A percentile compares a stretch with the other conserved stretches of the same genome.
Evolutionary conservation across 2,329 filamentous ascomycete genomes (phyloP).

Genomic region (Hypoxylon sp.): DNA sequence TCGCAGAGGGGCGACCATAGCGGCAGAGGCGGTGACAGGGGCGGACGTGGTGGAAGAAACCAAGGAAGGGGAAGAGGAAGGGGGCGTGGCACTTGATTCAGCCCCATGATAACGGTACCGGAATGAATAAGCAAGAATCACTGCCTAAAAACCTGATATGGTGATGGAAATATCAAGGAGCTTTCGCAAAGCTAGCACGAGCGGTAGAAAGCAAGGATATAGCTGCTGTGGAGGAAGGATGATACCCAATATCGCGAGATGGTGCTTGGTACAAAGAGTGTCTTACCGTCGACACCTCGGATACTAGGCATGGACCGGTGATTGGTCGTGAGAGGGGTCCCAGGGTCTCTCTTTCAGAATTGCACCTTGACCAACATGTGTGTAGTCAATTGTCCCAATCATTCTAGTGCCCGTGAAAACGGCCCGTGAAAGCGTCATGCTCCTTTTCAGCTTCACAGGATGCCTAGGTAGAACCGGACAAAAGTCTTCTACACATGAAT

Average conservation of each 20-base stretch:
- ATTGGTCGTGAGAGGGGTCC: not conserved
- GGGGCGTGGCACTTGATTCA: conserved; percentile 52
- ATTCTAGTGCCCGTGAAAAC: not conserved
- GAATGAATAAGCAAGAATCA: not conserved
- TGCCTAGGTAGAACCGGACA: not conserved
- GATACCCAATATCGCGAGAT: conserved; percentile 36
- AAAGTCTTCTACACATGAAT: not conserved
- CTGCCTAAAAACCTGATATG: not conserved
- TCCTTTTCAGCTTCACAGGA: not conserved
- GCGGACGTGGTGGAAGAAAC: conserved; percentile 66
- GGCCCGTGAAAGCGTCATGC: not conserved
- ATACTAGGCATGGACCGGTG: not conserved
- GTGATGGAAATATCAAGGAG: conserved; percentile 6
- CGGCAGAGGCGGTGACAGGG: conserved; percentile 66
- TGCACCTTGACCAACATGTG: not conserved
- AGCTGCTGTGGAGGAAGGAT: conserved; percentile 24
- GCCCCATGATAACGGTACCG: conserved; percentile 2
- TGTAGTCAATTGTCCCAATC: not conserved
- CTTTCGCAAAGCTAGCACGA: conserved; percentile 11
- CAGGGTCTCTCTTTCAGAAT: not conserved
- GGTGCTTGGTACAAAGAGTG: conserved; percentile 19
- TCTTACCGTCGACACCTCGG: conserved; percentile 3
- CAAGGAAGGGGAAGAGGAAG: conserved; percentile 60
- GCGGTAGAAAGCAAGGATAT: conserved; percentile 15
- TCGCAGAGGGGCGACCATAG: conserved; percentile 70